Percentiles rank a stretch among this genome's conserved stretches.
These are phyloP conservation scores for Sphagnum tenellum DNA, from an alignment of 225 moss, liverwort and hornwort genomes.

Conservation along the genomic window DNA sequence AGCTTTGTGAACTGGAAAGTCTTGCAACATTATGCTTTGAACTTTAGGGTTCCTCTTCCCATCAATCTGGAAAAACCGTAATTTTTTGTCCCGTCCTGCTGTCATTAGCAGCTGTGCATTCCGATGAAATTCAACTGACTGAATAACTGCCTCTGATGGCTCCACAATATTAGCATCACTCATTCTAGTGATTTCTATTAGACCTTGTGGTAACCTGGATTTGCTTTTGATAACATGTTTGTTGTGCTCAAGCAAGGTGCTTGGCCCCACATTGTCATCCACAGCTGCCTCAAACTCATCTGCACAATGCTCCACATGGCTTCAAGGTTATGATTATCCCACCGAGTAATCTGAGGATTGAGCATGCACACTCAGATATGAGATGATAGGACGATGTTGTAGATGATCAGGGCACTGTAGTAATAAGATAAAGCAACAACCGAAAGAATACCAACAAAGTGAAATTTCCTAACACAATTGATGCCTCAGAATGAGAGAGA, in stretches of 20 bases:
- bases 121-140: constrained; percentile 79
- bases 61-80: constrained; percentile 81
- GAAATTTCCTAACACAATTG: too few relatives aligned
- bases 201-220: constrained; percentile 63
- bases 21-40: constrained; percentile 71
- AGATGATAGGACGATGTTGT: too few relatives aligned
- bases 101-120: constrained; percentile 86
- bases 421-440: too few relatives aligned
- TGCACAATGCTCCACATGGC: too few relatives aligned
- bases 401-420: too few relatives aligned
- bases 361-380: too few relatives aligned
- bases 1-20: constrained; percentile 79
- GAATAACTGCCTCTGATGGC: constrained; percentile 69
- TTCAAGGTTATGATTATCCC: too few relatives aligned
- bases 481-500: too few relatives aligned
- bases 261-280: neutral
- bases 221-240: constrained; percentile 70
- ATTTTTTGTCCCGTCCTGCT: constrained; percentile 79
- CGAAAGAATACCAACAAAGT: too few relatives aligned
- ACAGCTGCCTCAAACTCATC: too few relatives aligned
- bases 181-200: constrained; percentile 63
- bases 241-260: constrained; percentile 35
- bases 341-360: too few relatives aligned
- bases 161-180: constrained; percentile 72
- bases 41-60: constrained; percentile 90